Base-by-base conservation (phyloP, 371 early-diverging fungal species). In the Coemansia sp. region DNA sequence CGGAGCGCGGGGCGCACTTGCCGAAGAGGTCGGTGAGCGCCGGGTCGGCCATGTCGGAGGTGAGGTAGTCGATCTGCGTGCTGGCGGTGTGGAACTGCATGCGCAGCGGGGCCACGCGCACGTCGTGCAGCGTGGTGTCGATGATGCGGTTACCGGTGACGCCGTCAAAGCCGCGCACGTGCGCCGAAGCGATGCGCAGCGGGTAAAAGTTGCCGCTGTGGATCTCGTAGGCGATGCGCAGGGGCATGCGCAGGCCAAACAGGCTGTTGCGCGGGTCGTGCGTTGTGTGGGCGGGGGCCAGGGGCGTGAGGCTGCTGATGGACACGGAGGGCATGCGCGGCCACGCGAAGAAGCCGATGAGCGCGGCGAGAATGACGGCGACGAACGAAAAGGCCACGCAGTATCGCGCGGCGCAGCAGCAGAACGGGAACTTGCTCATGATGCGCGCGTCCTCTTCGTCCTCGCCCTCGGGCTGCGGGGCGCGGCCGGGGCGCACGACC, bases 161-260 rank as follows among this genome's bases (percentile, higher is more conserved):
- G 35, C 73, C 73, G 47, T 73, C 69, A 38, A 68, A 73, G 0
- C 73, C 73, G 10, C 38, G 38, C 2, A 73, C 73, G 6, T 47
- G 61, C 4, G 61, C 57, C 4, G 32, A 7, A 16, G 47, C 26
- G n/a, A 73, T 73, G 1, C 10, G 11, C 45, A 73, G 47, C 4
- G 69, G 69, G 26, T 73, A 73, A 20, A 73, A 73, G 34, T 68
- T 73, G 39, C 73, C 73, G 55, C 73, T 73, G 41, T 68, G 69
- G 7, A 73, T 68, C 53, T 63, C 73, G 42, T 73, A 73, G 13
- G 55, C 68, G 32, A 73, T 47, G 39, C 65, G 52, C 55, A 73
- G 31, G 2, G 73, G 69, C 73, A 73, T 73, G 2, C 35, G 39
- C 34, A 73, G 20, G 1, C 73, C 73, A 31, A 45, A 73, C 30